A percentile compares a stretch with the other conserved stretches of the same genome.
phyloP scores from a whole-genome alignment of 1,284 basidiomycete genomes.

The Melampsora larici-populina region DNA sequence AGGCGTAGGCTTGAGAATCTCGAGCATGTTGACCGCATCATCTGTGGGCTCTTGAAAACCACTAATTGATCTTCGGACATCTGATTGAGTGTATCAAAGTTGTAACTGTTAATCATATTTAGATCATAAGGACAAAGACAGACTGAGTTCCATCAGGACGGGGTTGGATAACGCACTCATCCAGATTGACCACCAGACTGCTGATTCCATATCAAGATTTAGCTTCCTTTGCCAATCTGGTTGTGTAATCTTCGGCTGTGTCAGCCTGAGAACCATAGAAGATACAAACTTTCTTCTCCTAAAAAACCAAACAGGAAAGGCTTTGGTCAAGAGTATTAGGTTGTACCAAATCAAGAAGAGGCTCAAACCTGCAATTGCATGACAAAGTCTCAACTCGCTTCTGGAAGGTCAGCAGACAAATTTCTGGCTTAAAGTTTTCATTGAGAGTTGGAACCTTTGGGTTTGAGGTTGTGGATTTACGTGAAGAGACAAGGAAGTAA shows the following conservation, averaged over 20 bases:
- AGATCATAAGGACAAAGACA: neutral
- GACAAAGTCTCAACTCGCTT: conserved; percentile 21
- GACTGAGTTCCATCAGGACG: neutral
- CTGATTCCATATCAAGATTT: conserved; percentile 93
- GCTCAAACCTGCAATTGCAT: conserved; percentile 26
- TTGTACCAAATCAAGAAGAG: too few relatives aligned
- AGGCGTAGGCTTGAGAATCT: conserved; percentile 83
- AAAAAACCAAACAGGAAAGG: neutral
- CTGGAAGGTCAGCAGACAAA: neutral
- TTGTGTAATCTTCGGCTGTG: conserved; percentile 92
- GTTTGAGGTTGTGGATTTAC: too few relatives aligned
- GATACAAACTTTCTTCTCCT: conserved; percentile 85
- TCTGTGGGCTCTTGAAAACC: conserved; percentile 95
- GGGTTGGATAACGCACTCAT: conserved; percentile 61
- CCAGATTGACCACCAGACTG: too few relatives aligned
- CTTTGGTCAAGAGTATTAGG: neutral
- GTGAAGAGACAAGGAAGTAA: too few relatives aligned
- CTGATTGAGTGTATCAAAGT: conserved; percentile 90
- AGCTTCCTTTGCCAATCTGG: conserved; percentile 75
- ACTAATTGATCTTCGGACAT: conserved; percentile 79
- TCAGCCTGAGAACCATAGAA: conserved; percentile 96
- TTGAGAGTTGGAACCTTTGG: too few relatives aligned
- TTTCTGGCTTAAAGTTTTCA: too few relatives aligned
- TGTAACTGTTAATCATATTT: conserved; percentile 60
- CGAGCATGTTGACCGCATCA: conserved; percentile 92